phyloP scores from a whole-genome alignment of 352 stramenopile species.

The Globisporangium camurandrum region DNA sequence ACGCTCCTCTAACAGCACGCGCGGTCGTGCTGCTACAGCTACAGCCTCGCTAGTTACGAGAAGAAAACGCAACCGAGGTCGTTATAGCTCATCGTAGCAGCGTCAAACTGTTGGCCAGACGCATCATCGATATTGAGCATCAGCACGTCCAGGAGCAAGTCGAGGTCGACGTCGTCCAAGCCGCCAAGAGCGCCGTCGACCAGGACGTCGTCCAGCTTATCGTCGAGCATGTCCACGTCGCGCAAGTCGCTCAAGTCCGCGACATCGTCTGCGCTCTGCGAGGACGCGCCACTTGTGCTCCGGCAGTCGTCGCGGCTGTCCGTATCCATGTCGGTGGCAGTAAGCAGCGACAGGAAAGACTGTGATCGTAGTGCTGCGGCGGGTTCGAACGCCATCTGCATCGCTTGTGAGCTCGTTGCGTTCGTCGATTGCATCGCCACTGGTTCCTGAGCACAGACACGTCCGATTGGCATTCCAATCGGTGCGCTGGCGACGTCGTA shows the following conservation, averaged over 20 bases:
- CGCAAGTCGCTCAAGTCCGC: neutral
- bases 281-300: neutral
- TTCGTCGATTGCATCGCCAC: neutral
- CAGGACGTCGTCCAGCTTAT: constrained; percentile 2
- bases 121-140: neutral
- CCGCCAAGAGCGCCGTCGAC: neutral
- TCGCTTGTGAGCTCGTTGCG: neutral
- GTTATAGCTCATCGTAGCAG: neutral
- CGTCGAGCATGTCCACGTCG: neutral
- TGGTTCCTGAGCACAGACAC: neutral
- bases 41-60: no score
- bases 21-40: no score
- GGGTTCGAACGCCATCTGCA: neutral
- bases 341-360: neutral
- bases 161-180: constrained; percentile 7
- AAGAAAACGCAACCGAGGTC: no score
- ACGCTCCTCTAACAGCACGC: no score
- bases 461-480: neutral
- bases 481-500: neutral
- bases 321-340: neutral
- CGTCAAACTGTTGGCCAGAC: no score
- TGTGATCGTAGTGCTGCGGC: neutral
- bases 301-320: neutral
- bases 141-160: constrained; percentile 8
- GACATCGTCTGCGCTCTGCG: neutral